Conservation (phyloP, 1,284 basidiomycete species). For the Kalmanozyma brasiliensis region DNA sequence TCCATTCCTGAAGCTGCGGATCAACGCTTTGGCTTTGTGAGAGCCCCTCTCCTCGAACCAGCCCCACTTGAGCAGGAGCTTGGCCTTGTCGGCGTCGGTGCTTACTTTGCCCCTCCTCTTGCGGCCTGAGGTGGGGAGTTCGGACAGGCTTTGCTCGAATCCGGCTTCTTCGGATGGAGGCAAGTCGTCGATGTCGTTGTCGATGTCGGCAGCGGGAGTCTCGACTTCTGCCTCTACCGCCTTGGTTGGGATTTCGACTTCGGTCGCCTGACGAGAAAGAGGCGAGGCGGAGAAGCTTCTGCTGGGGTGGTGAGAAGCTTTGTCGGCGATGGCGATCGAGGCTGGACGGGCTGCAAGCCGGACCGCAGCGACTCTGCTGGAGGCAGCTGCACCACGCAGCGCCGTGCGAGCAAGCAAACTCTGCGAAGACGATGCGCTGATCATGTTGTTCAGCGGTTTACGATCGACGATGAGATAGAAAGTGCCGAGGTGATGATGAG, state of each 20-base stretch:
- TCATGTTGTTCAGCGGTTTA: too few relatives aligned
- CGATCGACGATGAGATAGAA: too few relatives aligned
- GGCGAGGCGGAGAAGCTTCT: conserved; percentile 14
- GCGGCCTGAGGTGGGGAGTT: conserved; percentile 12
- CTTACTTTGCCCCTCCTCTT: conserved; percentile 16
- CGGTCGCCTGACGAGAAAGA: conserved; percentile 10
- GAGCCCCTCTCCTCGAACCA: conserved; percentile 27
- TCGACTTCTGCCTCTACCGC: conserved; percentile 1
- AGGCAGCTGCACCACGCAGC: conserved; percentile 10
- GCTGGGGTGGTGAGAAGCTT: conserved; percentile 7
- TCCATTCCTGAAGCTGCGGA: neutral
- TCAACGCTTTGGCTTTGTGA: neutral
- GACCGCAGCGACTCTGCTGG: conserved; percentile 1
- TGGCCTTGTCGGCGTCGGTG: conserved; percentile 28
- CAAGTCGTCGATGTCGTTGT: neutral
- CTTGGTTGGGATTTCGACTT: neutral
- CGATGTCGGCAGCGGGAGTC: neutral
- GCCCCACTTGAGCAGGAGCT: conserved; percentile 35
- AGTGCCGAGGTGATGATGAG: neutral
- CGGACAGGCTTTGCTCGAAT: too few relatives aligned
- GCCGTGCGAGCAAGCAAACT: conserved; percentile 28
- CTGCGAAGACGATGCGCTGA: conserved; percentile 24
- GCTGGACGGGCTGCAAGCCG: conserved; percentile 9
- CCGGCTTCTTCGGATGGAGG: too few relatives aligned
- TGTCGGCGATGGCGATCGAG: conserved; percentile 5